phyloP scores from a whole-genome alignment of 2,329 filamentous ascomycete genomes.

The Penicillium sp. region DNA sequence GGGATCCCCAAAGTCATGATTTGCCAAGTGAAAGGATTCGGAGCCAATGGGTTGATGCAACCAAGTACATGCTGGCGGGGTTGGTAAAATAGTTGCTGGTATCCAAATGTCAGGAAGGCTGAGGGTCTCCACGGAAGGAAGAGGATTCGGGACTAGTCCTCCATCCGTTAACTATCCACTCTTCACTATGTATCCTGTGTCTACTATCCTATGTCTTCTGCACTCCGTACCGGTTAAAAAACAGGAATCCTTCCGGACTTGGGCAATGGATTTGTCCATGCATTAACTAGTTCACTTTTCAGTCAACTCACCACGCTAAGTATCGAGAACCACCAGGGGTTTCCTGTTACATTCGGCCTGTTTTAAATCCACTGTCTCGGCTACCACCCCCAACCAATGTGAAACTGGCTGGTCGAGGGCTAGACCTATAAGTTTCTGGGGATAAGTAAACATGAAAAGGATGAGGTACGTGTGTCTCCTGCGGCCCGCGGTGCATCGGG shows the following conservation, averaged over 20 bases:
- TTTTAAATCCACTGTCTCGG: background rate
- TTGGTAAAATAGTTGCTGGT: too few species aligned
- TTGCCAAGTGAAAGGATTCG: background rate
- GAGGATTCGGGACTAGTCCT: background rate
- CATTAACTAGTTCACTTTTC: background rate
- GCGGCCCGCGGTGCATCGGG: too few species aligned
- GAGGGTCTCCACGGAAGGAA: background rate
- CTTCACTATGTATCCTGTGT: too few species aligned
- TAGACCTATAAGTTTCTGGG: too few species aligned
- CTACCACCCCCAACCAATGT: background rate
- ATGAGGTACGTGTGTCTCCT: too few species aligned
- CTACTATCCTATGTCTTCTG: too few species aligned
- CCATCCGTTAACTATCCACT: too few species aligned
- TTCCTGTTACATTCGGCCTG: background rate
- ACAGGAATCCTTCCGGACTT: background rate
- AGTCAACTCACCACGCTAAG: too few species aligned
- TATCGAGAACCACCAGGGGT: background rate
- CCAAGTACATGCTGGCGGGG: too few species aligned
- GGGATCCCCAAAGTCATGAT: background rate
- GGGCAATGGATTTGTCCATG: background rate
- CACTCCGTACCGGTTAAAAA: too few species aligned
- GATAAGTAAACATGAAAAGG: too few species aligned
- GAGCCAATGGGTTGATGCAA: background rate
- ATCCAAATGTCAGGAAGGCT: background rate
- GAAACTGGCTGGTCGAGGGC: background rate